A percentile compares a stretch with the other conserved stretches of the same genome.
Conservation (phyloP, 2,329 filamentous ascomycete genomes). For the Dactylellina drechsleri region DNA sequence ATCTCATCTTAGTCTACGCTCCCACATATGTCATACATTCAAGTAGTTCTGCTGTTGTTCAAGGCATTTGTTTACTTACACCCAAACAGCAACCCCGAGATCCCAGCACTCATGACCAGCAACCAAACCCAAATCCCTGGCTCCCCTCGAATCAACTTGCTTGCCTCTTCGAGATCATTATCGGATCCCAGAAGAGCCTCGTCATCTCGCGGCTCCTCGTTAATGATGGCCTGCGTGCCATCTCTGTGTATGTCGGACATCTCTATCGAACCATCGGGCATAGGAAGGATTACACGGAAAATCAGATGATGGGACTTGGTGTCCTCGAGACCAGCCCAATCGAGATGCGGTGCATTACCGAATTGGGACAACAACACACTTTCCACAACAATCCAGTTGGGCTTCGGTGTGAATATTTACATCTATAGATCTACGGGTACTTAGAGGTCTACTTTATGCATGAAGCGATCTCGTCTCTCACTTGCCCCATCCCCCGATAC, state of each 20-base stretch:
- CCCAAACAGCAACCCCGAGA: conserved; percentile 75
- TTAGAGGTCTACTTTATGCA: no score
- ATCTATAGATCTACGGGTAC: no score
- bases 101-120: conserved; percentile 72
- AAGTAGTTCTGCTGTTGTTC: no score
- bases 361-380: conserved; percentile 28
- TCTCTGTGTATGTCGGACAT: conserved; percentile 40
- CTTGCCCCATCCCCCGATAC: no score
- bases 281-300: conserved; percentile 11
- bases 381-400: conserved; percentile 20
- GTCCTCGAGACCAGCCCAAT: conserved; percentile 14
- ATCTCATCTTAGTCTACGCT: background rate
- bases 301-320: background rate
- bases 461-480: no score
- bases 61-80: conserved; percentile 64
- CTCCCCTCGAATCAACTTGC: conserved; percentile 39
- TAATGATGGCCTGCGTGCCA: conserved; percentile 6
- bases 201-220: conserved; percentile 40
- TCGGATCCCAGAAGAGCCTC: conserved; percentile 51
- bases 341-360: conserved; percentile 9
- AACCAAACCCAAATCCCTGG: conserved; percentile 64
- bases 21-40: no score
- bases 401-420: no score
- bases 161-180: conserved; percentile 46
- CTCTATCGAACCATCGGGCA: conserved; percentile 38